Evolutionary conservation across 306 rosid genomes (phyloP).

Genomic region (Dalbergia oliveri): DNA sequence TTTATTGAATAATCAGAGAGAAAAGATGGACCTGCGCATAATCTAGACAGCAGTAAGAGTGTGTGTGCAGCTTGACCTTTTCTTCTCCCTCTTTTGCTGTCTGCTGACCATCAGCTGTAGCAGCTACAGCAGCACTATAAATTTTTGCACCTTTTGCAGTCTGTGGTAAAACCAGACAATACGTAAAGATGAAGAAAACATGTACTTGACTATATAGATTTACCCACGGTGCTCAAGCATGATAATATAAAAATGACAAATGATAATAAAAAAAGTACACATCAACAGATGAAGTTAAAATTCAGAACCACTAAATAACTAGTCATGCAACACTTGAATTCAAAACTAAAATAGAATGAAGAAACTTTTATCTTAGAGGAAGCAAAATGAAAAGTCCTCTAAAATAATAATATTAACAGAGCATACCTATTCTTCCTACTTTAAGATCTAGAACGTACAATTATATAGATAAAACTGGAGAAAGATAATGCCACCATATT

Average conservation of each 20-base stretch:
- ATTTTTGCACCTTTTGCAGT: conserved; percentile 96
- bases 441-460: conserved; percentile 18
- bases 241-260: neutral
- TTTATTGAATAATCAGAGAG: conserved; percentile 35
- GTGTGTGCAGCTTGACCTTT: conserved; percentile 94
- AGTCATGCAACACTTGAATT: conserved; percentile 15
- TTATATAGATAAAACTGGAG: neutral
- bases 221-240: neutral
- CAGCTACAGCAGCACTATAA: conserved; percentile 92
- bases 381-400: conserved; percentile 2
- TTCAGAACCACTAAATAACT: conserved; percentile 11
- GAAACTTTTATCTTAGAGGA: neutral
- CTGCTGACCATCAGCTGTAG: conserved; percentile 75
- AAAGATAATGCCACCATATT: conserved; percentile 9
- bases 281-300: neutral
- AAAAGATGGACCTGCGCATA: conserved; percentile 76
- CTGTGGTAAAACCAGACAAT: conserved; percentile 55
- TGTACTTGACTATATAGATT: neutral
- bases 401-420: neutral
- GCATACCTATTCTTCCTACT: conserved; percentile 22
- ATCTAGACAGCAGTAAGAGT: conserved; percentile 82
- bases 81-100: conserved; percentile 83
- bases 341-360: conserved; percentile 23
- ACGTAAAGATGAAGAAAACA: conserved; percentile 23
- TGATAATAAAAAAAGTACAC: neutral